Base-by-base conservation (phyloP, 768 basidiomycete genomes). In the Filobasidium floriforme region DNA sequence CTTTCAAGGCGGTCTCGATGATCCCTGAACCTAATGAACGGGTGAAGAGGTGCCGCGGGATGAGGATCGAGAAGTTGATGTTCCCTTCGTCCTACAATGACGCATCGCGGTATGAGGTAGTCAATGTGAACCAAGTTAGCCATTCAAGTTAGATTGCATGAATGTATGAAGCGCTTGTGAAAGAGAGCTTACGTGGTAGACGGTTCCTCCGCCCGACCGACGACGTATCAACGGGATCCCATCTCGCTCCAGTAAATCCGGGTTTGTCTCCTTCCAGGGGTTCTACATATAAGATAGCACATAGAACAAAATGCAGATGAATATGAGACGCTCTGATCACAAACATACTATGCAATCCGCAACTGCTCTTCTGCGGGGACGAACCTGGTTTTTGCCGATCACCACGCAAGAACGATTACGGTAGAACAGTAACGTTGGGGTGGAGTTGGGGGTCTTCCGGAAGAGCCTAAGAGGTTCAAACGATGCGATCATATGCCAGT, bases 21-120 rank as follows among this genome's bases (percentile, higher is more conserved):
- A 93, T 80, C 64, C 86, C 83, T 0, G 90, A 88, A 0, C 92
- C 93, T 22, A 81, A 83, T 41, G 84, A 82, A 41, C 93, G 83
- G 74, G 94, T 86, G 69, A 99, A 98, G 0, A 86, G 81, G 5
- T 82, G 73, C 6, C 94, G 84, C 0, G 94, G 88, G 14, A 94
- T 82, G 70, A 96, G 89, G 66, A 99, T 89, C 0, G 92, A 96
- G 78, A 90, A 98, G 75, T 98, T 98, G 1, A 92, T 92, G 76
- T 99, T 99, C 18, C 96, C 96, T 19, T 92, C 80, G 75, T 99
- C 96, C 96, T 98, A n/a, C n/a, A n/a, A n/a, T n/a, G 74, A 14
- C 29, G 7, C 0, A 24, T 12, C 7, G n/a, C n/a, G n/a, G n/a
- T n/a, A n/a, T n/a, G n/a, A n/a, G n/a, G n/a, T n/a, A n/a, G n/a